These are phyloP conservation scores for Huntiella savannae DNA, from an alignment of 2,329 filamentous ascomycete species.

Conservation along the genomic window DNA sequence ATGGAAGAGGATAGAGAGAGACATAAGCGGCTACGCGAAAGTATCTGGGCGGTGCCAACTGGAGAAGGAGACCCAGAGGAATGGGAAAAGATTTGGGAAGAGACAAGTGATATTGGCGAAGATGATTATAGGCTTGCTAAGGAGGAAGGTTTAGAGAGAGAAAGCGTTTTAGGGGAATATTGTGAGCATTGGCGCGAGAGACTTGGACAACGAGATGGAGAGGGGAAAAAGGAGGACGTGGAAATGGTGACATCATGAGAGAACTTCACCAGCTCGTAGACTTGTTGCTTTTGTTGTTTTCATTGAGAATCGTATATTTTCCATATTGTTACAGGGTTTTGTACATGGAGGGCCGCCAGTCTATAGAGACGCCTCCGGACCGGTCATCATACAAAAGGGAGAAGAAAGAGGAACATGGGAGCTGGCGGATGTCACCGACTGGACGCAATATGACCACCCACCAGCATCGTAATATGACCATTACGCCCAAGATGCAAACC, in stretches of 20 bases:
- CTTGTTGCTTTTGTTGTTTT: neutral
- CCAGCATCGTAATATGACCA: no score
- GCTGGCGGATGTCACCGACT: neutral
- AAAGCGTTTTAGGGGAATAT: slow-evolving; percentile 14
- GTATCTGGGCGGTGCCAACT: slow-evolving; percentile 71
- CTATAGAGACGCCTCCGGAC: neutral
- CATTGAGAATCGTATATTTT: slow-evolving; percentile 11
- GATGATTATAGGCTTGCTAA: slow-evolving; percentile 62
- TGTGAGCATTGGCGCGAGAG: slow-evolving; percentile 11
- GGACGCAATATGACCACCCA: no score
- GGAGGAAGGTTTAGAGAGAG: slow-evolving; percentile 46
- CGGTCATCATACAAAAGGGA: neutral
- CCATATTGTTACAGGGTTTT: slow-evolving; percentile 16
- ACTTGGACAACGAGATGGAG: neutral
- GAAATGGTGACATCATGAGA: neutral
- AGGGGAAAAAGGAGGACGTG: neutral
- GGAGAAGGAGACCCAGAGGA: slow-evolving; percentile 42
- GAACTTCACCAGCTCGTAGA: neutral
- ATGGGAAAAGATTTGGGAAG: slow-evolving; percentile 67
- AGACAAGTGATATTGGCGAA: slow-evolving; percentile 68
- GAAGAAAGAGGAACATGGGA: neutral
- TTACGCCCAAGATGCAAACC: no score
- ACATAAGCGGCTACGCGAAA: slow-evolving; percentile 80
- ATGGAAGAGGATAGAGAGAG: slow-evolving; percentile 94
- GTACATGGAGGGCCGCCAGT: slow-evolving; percentile 19